phyloP scores from a whole-genome alignment of 2,329 filamentous ascomycete genomes.

The Aspergillus ibericus region DNA sequence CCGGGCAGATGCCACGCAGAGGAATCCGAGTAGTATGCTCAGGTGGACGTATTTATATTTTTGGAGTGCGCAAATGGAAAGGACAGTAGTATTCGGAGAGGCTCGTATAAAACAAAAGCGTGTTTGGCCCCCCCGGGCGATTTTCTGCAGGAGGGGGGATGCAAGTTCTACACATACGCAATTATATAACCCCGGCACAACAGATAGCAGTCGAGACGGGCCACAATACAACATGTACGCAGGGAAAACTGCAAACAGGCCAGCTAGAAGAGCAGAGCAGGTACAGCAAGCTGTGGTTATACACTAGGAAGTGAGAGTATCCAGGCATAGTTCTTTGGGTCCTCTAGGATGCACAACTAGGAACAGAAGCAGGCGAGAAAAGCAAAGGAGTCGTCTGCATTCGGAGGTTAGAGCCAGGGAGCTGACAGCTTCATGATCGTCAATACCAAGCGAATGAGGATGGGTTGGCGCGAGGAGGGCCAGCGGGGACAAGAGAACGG shows the following conservation, averaged over 20 bases:
- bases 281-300: slow-evolving; percentile 19
- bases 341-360: slow-evolving; percentile 13
- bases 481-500: slow-evolving; percentile 2
- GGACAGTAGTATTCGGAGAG: too few species aligned
- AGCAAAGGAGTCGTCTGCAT: slow-evolving; percentile 23
- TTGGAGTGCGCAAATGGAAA: too few species aligned
- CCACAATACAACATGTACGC: background rate
- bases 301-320: slow-evolving; percentile 14
- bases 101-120: too few species aligned
- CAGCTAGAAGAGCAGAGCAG: background rate
- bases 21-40: too few species aligned
- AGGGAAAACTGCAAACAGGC: background rate
- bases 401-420: slow-evolving; percentile 21
- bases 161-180: slow-evolving; percentile 17
- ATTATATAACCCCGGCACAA: slow-evolving; percentile 19
- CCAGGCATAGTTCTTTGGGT: slow-evolving; percentile 14
- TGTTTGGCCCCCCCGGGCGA: too few species aligned
- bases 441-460: slow-evolving; percentile 10
- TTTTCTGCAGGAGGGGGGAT: background rate
- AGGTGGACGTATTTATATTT: too few species aligned
- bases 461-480: background rate
- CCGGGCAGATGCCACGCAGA: background rate
- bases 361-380: slow-evolving; percentile 18
- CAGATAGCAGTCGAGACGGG: background rate
- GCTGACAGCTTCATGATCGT: slow-evolving; percentile 17